A percentile compares a stretch with the other conserved stretches of the same genome.
Evolutionary conservation across 2,329 filamentous ascomycete genomes (phyloP).

Genomic region (Zymoseptoria ardabiliae): DNA sequence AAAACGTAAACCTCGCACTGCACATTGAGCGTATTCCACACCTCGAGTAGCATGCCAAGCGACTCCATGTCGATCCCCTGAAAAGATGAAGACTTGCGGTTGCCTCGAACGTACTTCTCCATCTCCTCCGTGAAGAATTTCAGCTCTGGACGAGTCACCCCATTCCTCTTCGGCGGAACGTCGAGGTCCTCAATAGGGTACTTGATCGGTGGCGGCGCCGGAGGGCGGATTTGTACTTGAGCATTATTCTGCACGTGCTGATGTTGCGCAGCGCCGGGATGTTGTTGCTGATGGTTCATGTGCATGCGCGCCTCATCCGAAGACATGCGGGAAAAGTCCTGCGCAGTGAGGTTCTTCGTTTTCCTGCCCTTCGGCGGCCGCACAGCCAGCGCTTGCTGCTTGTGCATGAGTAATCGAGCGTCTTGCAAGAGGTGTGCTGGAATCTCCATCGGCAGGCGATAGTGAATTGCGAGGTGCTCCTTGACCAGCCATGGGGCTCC

Average conservation of each 20-base stretch:
- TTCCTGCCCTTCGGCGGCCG: slow-evolving; percentile 19
- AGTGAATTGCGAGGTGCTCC: slow-evolving; percentile 70
- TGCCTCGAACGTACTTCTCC: slow-evolving; percentile 26
- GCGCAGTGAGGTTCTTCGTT: slow-evolving; percentile 11
- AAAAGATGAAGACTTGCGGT: slow-evolving; percentile 33
- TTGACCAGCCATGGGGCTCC: slow-evolving; percentile 97
- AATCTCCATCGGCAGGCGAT: slow-evolving; percentile 80
- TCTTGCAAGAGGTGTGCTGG: slow-evolving; percentile 77
- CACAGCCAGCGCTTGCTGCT: slow-evolving; percentile 21
- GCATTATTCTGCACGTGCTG: slow-evolving; percentile 29
- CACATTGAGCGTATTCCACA: slow-evolving; percentile 97
- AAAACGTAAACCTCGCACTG: slow-evolving; percentile 91
- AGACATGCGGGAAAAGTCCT: slow-evolving; percentile 18
- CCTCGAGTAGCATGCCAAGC: slow-evolving; percentile 77
- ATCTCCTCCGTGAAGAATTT: slow-evolving; percentile 62
- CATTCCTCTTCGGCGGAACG: slow-evolving; percentile 59
- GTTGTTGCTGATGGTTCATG: slow-evolving; percentile 13
- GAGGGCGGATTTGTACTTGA: slow-evolving; percentile 34
- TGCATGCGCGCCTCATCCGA: slow-evolving; percentile 14
- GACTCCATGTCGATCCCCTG: slow-evolving; percentile 69
- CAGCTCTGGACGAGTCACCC: slow-evolving; percentile 61
- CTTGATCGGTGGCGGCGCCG: slow-evolving; percentile 70
- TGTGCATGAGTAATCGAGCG: slow-evolving; percentile 46
- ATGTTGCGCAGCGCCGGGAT: slow-evolving; percentile 39
- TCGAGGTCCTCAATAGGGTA: slow-evolving; percentile 95